Base-by-base conservation (phyloP, 768 basidiomycete species). In the Lentinula raphanica region DNA sequence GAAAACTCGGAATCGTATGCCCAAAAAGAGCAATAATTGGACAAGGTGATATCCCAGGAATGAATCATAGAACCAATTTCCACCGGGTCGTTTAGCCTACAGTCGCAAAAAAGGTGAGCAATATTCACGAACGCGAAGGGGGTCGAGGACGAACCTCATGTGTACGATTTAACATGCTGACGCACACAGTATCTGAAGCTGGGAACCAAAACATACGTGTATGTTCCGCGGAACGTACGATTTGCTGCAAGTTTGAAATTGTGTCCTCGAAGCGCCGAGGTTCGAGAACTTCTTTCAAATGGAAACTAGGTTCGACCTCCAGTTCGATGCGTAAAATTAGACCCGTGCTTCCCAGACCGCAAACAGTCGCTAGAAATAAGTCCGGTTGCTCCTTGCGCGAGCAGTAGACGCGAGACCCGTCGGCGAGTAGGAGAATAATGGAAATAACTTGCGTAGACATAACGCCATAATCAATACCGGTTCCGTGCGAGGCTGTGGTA, bases 151-250 rank as follows among this genome's bases (percentile, higher is more conserved):
- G 12, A 29, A 40, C 94, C 79, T 92, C 88, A 55, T 69, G 68
- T 5, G 92, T 92, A 59, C 94, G 81, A 72, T 92, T 81, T 31
- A 87, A 79, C 61, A 84, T 76, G 66, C 86, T 89, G 51, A 90
- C 81, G 36, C 91, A 82, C 49, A 96, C 78, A 32, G 72, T 72
- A 58, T 87, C 86, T 13, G 84, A 79, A 49, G 89, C 85, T 2
- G 95, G 94, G 73, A 87, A 96, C 95, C 95, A 99, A 92, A 92
- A 97, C 17, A 94, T 79, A 17, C 94, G 79, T n/a, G 92, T 90
- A 68, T 97, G 93, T 71, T 99, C 84, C 2, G 90, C 86, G n/a
- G 84, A 76, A 50, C 64, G 66, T 28, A 78, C 83, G 50, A 90
- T 68, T 2, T 69, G 59, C 58, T 88, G 82, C n/a, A 92, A 66